Evolutionary conservation across 2,329 filamentous ascomycete genomes (phyloP), one percentile per base, ranked within the genome.

Genomic region (Epicoccum sorghinum): DNA sequence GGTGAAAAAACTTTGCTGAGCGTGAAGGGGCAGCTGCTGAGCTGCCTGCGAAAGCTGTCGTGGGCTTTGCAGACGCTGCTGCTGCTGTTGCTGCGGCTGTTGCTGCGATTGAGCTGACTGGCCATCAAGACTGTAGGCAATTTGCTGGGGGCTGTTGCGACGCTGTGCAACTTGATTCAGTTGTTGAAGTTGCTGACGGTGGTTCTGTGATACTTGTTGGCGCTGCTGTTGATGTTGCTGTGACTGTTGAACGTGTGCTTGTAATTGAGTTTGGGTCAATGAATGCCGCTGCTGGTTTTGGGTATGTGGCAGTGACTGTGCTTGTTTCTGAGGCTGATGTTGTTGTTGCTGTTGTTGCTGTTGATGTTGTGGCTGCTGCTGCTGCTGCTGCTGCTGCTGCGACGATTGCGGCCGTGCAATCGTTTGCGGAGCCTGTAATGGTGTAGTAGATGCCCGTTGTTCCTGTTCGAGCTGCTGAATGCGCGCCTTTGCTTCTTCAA

Each of bases 401-500:
- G 59, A 60, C 7, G 59, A 55, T 33, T 61, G 61, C 25, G 64
- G 61, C 8, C 55, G 62, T 9, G 64, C 35, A 10, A 38, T 38
- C 41, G 58, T 55, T 39, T 62, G 68, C 22, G 66, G 61, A 24
- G 68, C 64, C 43, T 69, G 68, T 3, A 62, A 53, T 2, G 68
- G 67, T 14, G 67, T 69, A 2, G 57, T 62, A 8, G 69, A 70
- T 48, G 63, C 38, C 10, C 64, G 65, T 24, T 74, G 69, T 55
- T 72, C 69, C 2, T 61, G 59, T 45, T 75, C 68, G 4, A 73
- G 60, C 48, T 73, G 60, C 27, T 67, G 64, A 14, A 75, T 73
- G 10, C 67, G 66, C 7, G 70, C 71, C 49, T 65, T 72, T n/a
- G 72, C 70, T 57, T 72, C 72, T 38, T 73, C 72, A 7, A 73